Conservation (phyloP, 176 grass and related monocot species). For the Alloteropsis semialata region DNA sequence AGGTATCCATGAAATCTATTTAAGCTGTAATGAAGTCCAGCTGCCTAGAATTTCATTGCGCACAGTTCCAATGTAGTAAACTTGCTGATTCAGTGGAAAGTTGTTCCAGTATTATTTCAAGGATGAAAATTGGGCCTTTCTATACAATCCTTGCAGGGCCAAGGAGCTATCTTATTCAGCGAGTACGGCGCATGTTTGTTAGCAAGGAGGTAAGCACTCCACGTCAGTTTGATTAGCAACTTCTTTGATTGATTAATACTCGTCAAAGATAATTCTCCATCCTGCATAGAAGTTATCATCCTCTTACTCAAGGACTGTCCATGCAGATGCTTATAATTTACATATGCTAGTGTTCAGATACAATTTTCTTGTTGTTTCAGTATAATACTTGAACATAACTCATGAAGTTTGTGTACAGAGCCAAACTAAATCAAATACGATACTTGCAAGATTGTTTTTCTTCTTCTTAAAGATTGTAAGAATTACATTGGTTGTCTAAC, state of each 20-base stretch:
- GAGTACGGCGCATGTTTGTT: conserved; percentile 44
- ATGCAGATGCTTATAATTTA: not conserved
- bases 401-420: not conserved
- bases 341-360: not conserved
- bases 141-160: conserved; percentile 28
- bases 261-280: not conserved
- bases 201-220: conserved; percentile 47
- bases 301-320: not conserved
- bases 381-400: not conserved
- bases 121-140: not conserved
- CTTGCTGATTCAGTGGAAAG: not conserved
- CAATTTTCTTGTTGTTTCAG: not conserved
- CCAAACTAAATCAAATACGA: not conserved
- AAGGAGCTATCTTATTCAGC: conserved; percentile 55
- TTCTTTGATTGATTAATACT: not conserved
- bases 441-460: not conserved
- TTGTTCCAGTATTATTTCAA: conserved; percentile 18
- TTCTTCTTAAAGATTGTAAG: not conserved
- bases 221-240: not conserved
- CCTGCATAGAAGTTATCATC: conserved; percentile 2
- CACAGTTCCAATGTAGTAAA: not conserved
- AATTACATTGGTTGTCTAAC: not conserved
- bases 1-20: not conserved
- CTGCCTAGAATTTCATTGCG: not conserved
- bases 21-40: not conserved